These are phyloP conservation scores for Laguncularia racemosa DNA, from an alignment of 345 rosid genomes.

Conservation along the genomic window DNA sequence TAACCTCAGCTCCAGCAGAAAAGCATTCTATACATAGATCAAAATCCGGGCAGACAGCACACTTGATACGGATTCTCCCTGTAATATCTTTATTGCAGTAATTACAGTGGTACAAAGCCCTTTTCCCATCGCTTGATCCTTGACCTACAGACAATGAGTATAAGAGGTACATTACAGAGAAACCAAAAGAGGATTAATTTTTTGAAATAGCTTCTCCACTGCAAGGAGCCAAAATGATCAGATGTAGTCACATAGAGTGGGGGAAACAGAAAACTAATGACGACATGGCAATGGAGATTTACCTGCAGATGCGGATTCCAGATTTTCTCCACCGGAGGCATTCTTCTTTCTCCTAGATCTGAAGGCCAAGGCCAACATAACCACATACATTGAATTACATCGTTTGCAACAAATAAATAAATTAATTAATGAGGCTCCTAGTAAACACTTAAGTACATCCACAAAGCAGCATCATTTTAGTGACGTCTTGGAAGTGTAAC, in stretches of 20 bases:
- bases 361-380: slow-evolving; percentile 22
- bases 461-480: no score
- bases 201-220: no score
- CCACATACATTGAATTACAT: not conserved
- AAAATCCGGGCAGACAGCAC: slow-evolving; percentile 92
- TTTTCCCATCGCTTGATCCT: slow-evolving; percentile 76
- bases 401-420: not conserved
- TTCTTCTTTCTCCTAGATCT: slow-evolving; percentile 92
- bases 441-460: not conserved
- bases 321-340: slow-evolving; percentile 65
- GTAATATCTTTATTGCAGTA: slow-evolving; percentile 95
- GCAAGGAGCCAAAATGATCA: no score
- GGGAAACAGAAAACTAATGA: no score
- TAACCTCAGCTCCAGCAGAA: slow-evolving; percentile 89
- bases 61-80: slow-evolving; percentile 84
- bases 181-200: not conserved
- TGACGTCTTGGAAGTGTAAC: not conserved
- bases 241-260: no score
- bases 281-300: not conserved
- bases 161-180: slow-evolving; percentile 1
- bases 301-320: slow-evolving; percentile 71
- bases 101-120: slow-evolving; percentile 85
- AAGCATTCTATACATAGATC: slow-evolving; percentile 96
- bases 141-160: slow-evolving; percentile 42
- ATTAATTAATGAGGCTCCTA: not conserved